Percentiles rank a stretch among this genome's conserved stretches.
These are phyloP conservation scores for Paspalum vaginatum DNA, from an alignment of 176 grass and related monocot genomes.

Conservation along the genomic window DNA sequence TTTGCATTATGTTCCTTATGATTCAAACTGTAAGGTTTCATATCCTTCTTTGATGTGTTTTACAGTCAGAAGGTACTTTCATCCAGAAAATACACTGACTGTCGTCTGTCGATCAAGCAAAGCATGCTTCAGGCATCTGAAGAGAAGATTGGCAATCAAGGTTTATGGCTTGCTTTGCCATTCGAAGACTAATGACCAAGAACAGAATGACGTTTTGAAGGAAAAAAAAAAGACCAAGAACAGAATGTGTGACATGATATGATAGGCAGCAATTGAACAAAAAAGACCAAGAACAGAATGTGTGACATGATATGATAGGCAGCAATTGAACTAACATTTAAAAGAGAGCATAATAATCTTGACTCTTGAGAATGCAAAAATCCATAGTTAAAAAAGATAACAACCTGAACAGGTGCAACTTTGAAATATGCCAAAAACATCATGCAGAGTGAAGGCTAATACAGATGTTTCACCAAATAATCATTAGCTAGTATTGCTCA, in stretches of 20 bases:
- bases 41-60: no score
- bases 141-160: background rate
- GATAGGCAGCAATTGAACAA: no score
- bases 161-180: background rate
- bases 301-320: no score
- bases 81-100: no score
- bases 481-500: background rate
- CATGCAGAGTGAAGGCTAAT: background rate
- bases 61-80: no score
- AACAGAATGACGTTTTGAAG: constrained; percentile 3
- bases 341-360: no score
- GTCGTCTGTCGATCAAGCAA: background rate
- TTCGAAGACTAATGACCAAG: constrained; percentile 3
- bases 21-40: no score
- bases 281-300: background rate
- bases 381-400: background rate
- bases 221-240: background rate
- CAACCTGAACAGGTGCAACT: background rate
- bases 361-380: background rate
- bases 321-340: no score
- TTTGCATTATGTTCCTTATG: no score
- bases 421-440: background rate
- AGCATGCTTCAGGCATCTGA: background rate
- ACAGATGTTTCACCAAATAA: background rate
- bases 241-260: background rate